Evolutionary conservation across 1,284 basidiomycete genomes (phyloP), one percentile per base, ranked within the genome.

Genomic region (Austropuccinia psidii): DNA sequence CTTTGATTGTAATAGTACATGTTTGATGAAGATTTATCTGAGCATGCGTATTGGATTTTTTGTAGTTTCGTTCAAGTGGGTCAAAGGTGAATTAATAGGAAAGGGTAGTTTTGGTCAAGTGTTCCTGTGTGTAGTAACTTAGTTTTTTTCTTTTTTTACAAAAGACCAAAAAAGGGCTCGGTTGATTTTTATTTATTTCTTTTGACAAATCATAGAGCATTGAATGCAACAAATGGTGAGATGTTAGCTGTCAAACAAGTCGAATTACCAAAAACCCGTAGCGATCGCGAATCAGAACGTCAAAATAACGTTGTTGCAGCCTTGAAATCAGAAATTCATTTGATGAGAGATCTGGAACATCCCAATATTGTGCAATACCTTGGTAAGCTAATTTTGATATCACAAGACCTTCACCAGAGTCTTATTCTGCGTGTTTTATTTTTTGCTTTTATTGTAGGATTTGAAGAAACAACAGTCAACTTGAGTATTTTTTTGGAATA

Each of bases 191-290:
- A 61, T 35, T 31, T 21, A 27, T 35, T 27, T 41, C 11, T 11
- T 7, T 15, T 68, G 17, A 41, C 11, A 4, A 24, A 19, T 43
- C 17, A 50, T 27, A 72, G 72, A 61, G 96, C 93, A 21, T 84
- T 98, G 76, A 98, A 98, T 81, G 92, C 91, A n/a, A 95, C 92
- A 0, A 97, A 94, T 0, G 95, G 95, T 73, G 95, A 98, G 82
- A 95, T 98, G 90, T 94, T 98, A 78, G 96, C 96, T 7, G 96
- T 99, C 77, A 99, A 99, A 82, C 96, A 99, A 82, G 96, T 99
- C 61, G 95, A 98, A 81, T 85, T 95, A 74, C 94, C 95, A 0
- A 87, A 88, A 62, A 95, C 93, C 0, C 87, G 88, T 15, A 90
- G 89, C 77, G 95, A 98, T 82, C 90, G 89, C 79, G 89, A 88